These are phyloP conservation scores for Colletotrichum lentis DNA, from an alignment of 2,329 filamentous ascomycete genomes.

Conservation along the genomic window DNA sequence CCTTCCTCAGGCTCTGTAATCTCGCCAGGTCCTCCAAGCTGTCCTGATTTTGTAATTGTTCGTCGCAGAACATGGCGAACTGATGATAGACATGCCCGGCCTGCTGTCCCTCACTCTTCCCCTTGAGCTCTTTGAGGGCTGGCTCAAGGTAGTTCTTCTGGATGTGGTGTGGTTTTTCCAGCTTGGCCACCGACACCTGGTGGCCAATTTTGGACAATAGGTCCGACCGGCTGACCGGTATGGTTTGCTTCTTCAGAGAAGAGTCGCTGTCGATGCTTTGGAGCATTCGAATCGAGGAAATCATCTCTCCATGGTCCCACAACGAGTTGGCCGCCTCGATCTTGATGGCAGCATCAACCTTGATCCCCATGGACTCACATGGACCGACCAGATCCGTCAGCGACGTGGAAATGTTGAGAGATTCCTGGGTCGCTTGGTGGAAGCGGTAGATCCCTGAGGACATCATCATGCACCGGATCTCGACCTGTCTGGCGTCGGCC, in stretches of 20 bases:
- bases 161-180: slow-evolving; percentile 91
- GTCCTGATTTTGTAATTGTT: slow-evolving; percentile 88
- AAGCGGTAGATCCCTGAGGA: slow-evolving; percentile 79
- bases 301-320: slow-evolving; percentile 93
- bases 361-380: slow-evolving; percentile 75
- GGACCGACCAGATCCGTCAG: slow-evolving; percentile 79
- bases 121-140: slow-evolving; percentile 82
- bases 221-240: slow-evolving; percentile 77
- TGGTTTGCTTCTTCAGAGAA: slow-evolving; percentile 71
- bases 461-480: slow-evolving; percentile 79
- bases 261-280: slow-evolving; percentile 72
- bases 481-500: slow-evolving; percentile 71
- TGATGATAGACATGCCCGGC: slow-evolving; percentile 92
- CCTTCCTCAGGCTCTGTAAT: slow-evolving; percentile 78
- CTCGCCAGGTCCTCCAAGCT: slow-evolving; percentile 84
- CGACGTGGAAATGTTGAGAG: slow-evolving; percentile 82
- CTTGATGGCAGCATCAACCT: slow-evolving; percentile 78
- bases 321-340: slow-evolving; percentile 88
- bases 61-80: slow-evolving; percentile 94
- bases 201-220: slow-evolving; percentile 87
- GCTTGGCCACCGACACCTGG: slow-evolving; percentile 85
- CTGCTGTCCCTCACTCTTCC: slow-evolving; percentile 71
- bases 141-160: slow-evolving; percentile 86
- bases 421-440: slow-evolving; percentile 85
- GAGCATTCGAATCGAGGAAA: slow-evolving; percentile 87